These are phyloP conservation scores for Allium fistulosum DNA, from an alignment of 106 monocot genomes.

Conservation along the genomic window DNA sequence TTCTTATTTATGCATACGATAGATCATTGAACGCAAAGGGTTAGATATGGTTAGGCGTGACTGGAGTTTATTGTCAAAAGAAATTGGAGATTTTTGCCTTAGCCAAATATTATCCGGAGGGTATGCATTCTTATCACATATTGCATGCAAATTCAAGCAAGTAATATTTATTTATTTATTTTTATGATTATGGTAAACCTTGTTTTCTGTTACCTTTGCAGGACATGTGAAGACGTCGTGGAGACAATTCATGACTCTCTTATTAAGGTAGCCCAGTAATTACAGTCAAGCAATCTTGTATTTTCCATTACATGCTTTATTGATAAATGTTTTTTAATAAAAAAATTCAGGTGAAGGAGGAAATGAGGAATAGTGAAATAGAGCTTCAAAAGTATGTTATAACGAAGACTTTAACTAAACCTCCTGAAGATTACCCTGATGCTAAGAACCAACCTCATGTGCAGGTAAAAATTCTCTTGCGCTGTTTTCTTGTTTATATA, in stretches of 20 bases:
- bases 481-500: too few relatives aligned
- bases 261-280: slow-evolving; percentile 34
- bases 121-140: slow-evolving; percentile 27
- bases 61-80: slow-evolving; percentile 91
- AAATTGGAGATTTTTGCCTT: slow-evolving; percentile 83
- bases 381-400: slow-evolving; percentile 80
- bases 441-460: slow-evolving; percentile 96
- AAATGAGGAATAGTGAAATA: slow-evolving; percentile 83
- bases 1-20: slow-evolving; percentile 12
- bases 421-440: slow-evolving; percentile 96
- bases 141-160: not conserved
- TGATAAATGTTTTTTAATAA: not conserved
- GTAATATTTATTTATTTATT: too few relatives aligned
- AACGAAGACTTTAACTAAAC: slow-evolving; percentile 81
- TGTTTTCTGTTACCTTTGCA: slow-evolving; percentile 3
- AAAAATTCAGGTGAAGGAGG: slow-evolving; percentile 56
- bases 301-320: not conserved
- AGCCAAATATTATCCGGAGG: slow-evolving; percentile 74
- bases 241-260: slow-evolving; percentile 78
- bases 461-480: slow-evolving; percentile 37
- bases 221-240: slow-evolving; percentile 83
- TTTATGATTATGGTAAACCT: too few relatives aligned
- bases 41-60: slow-evolving; percentile 97
- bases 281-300: not conserved
- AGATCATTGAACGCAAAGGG: slow-evolving; percentile 92